Evolutionary conservation across 1,284 basidiomycete genomes (phyloP).

Genomic region (Irpex lacteus): DNA sequence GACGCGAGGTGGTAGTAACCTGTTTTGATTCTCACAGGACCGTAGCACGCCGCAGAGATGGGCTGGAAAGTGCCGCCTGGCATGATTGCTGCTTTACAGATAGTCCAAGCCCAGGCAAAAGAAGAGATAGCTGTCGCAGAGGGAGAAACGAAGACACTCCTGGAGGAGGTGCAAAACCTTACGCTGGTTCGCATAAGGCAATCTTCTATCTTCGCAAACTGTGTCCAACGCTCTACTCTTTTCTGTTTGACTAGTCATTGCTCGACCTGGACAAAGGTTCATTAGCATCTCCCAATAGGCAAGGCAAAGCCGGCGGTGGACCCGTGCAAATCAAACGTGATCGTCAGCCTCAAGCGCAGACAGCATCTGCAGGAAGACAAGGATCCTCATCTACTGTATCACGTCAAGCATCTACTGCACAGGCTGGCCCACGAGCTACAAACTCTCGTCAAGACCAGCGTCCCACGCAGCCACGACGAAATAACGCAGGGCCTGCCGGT

Average conservation of each 20-base stretch:
- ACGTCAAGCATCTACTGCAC: slow-evolving; percentile 2
- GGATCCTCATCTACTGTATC: not conserved
- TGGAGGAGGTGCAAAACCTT: slow-evolving; percentile 44
- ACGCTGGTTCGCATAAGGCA: slow-evolving; percentile 67
- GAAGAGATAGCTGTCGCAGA: slow-evolving; percentile 23
- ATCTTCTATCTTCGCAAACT: slow-evolving; percentile 41
- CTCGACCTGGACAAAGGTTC: slow-evolving; percentile 21
- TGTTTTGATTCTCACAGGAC: slow-evolving; percentile 14
- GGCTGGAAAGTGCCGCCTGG: slow-evolving; percentile 45
- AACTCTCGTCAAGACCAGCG: slow-evolving; percentile 1
- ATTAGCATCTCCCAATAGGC: slow-evolving; percentile 20
- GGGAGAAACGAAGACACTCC: slow-evolving; percentile 12
- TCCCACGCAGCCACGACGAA: not conserved
- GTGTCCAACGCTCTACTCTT: slow-evolving; percentile 44
- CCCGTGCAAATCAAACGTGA: slow-evolving; percentile 26
- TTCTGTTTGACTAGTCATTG: slow-evolving; percentile 52
- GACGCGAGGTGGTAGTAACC: slow-evolving; percentile 5
- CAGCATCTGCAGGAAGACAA: slow-evolving; percentile 5
- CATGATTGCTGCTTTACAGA: slow-evolving; percentile 38
- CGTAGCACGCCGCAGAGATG: slow-evolving; percentile 42
- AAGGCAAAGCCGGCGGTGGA: slow-evolving; percentile 20
- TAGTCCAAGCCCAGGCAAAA: slow-evolving; percentile 33
- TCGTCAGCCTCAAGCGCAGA: not conserved
- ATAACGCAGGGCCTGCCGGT: slow-evolving; percentile 4
- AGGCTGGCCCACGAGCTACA: not conserved